Base-by-base conservation (phyloP, 768 basidiomycete genomes). In the Mycena galopus region DNA sequence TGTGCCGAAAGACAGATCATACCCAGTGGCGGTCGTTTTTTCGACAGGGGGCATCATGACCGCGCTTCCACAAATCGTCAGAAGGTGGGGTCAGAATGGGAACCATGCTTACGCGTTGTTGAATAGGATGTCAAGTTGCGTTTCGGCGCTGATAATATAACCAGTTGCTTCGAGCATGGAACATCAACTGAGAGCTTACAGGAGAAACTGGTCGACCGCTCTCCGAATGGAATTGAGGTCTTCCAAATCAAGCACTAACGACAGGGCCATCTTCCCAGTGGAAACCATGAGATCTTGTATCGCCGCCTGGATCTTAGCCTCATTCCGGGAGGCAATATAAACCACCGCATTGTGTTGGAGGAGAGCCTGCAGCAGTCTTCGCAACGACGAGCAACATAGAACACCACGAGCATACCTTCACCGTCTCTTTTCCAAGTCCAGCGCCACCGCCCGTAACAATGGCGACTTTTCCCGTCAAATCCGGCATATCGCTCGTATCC, bases 1-100 rank as follows among this genome's bases (percentile, higher is more conserved):
- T 2, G 86, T 88, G 16, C 88, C 90, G 65, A 90, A 91, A 63
- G 88, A 86, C n/a, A 88, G 76, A 73, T 90, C 90, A 66, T 87
- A 89, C 8, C 88, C 88, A 29, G 88, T 84, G 17, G 72, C 79
- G 0, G 88, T 90, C 27, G 85, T 61, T 29, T 77, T 73, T 23
- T 85, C 84, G 1, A 83, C 68, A 0, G 86, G 85, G 6, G 82
- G 74, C 0, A 70, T 62, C 86, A 89, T 89, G 23, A 89, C 82
- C 0, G 89, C 90, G 2, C 88, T 90, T 21, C 8, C 14, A 27
- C 30, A 29, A n/a, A n/a, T n/a, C n/a, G 17, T n/a, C 25, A 51
- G 5, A 11, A 5, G 2, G 32, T 30, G 23, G 30, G 25, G 5
- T 17, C 30, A 44, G 8, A 14, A 25, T 11, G 2, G 4, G 35